Percentiles rank a stretch among this genome's conserved stretches.
Evolutionary conservation across 805 yeast genomes (phyloP).

Genomic region (Ogataea wickerhamii): DNA sequence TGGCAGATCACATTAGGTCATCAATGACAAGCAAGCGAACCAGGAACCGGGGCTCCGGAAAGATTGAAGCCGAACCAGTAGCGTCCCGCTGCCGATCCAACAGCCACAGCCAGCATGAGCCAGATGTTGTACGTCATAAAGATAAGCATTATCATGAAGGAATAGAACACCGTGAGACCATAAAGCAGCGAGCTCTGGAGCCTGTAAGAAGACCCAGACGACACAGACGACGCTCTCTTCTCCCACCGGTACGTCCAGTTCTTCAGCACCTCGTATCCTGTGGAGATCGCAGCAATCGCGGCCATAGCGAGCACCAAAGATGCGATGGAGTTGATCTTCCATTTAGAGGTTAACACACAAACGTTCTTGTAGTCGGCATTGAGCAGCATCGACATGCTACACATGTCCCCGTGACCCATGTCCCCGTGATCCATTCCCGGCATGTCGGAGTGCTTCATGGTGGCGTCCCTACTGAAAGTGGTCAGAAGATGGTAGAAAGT

Average conservation of each 20-base stretch:
- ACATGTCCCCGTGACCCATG: constrained; percentile 24
- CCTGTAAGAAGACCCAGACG: constrained; percentile 17
- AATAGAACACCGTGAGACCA: constrained; percentile 40
- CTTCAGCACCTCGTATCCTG: constrained; percentile 38
- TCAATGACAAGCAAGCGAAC: constrained; percentile 29
- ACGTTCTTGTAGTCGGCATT: constrained; percentile 42
- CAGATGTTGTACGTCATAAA: constrained; percentile 47
- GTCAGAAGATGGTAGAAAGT: too few relatives aligned
- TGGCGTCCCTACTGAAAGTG: too few relatives aligned
- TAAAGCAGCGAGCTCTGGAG: constrained; percentile 33
- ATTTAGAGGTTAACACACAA: constrained; percentile 38
- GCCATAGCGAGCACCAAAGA: constrained; percentile 35
- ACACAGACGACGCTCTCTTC: constrained; percentile 16
- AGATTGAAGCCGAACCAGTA: constrained; percentile 26
- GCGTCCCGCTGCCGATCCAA: constrained; percentile 40
- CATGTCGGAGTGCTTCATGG: constrained; percentile 9
- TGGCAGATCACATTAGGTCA: constrained; percentile 38
- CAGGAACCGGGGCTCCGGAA: constrained; percentile 10
- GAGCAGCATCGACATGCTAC: constrained; percentile 39
- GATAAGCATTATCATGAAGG: constrained; percentile 44
- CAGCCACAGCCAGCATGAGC: constrained; percentile 42
- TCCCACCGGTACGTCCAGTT: constrained; percentile 25
- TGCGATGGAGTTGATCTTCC: constrained; percentile 36
- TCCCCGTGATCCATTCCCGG: constrained; percentile 18
- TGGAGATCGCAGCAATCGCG: constrained; percentile 30